Base-by-base conservation (phyloP, 2,329 filamentous ascomycete species). In the Cladosporium cucumerinum region DNA sequence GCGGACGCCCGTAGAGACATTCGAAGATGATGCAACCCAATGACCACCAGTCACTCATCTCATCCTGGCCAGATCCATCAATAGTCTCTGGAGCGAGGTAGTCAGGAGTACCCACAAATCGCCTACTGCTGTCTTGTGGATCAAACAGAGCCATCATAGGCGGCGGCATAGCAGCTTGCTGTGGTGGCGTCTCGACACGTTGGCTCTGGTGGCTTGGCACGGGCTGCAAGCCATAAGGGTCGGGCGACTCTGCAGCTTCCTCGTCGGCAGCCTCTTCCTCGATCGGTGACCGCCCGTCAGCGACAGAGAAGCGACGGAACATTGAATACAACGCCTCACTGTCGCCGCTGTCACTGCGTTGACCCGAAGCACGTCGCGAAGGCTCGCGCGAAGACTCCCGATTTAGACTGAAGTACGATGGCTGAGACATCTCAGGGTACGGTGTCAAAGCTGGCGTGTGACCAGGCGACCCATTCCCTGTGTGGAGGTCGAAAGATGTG, bases 31-130 rank as follows among this genome's bases (percentile, higher is more conserved):
- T 98, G 76, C 96, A 99, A 0, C 95, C 95, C n/a, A 99, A 85
- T 25, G 95, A 98, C 95, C 95, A 99, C 95, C 95, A 99, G 87
- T 99, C 95, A 75, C 95, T 98, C 70, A 94, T 95, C 77, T 98
- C 94, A 73, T 99, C 95, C 77, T 99, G 95, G 1, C 94, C 93
- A 69, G 93, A 88, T 58, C 96, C 95, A 69, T 92, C 93, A 74
- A 99, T 96, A 0, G 96, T 99, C 76, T 99, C 96, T 0, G 95
- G 95, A 0, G 95, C 95, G 16, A 99, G 85, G 75, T 99, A 99
- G 77, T 99, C 95, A 0, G 95, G 95, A 0, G 95, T 99, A 34
- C 95, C 95, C 10, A 99, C 95, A 72, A 99, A 99, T 46, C 92
- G 89, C 62, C 95, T 87, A 74, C 92, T 94, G 66, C 88, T 96